Percentiles rank a stretch among this genome's conserved stretches.
These are phyloP conservation scores for Huntiella abstrusa DNA, from an alignment of 2,329 filamentous ascomycete species.

Conservation along the genomic window DNA sequence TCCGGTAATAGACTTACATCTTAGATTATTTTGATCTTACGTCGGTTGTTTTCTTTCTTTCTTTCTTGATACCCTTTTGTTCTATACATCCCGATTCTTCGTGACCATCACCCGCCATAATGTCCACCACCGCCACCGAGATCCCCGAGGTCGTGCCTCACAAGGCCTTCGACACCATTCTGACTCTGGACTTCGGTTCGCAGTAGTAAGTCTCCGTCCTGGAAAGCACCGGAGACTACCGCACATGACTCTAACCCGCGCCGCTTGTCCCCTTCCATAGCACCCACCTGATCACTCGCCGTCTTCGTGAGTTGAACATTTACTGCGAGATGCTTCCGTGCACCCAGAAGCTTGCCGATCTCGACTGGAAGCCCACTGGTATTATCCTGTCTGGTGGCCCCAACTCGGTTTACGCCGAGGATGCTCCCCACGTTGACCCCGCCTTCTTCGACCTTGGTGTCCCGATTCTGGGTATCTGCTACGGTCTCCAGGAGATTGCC, in stretches of 20 bases:
- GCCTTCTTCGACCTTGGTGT: constrained; percentile 60
- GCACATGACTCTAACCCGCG: neutral
- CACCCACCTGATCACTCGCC: constrained; percentile 55
- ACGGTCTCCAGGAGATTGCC: constrained; percentile 43
- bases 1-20: neutral
- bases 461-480: constrained; percentile 35
- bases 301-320: constrained; percentile 60
- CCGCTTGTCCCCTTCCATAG: constrained; percentile 28
- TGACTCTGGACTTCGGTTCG: constrained; percentile 51
- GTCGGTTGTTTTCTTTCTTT: neutral
- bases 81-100: neutral
- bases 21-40: neutral
- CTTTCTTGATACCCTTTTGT: neutral
- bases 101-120: neutral
- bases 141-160: constrained; percentile 16
- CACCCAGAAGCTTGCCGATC: constrained; percentile 60
- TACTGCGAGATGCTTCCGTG: constrained; percentile 81
- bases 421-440: constrained; percentile 57
- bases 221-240: neutral
- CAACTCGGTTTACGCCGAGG: constrained; percentile 64
- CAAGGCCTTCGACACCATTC: constrained; percentile 35
- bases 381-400: constrained; percentile 42
- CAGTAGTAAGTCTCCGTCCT: constrained; percentile 6
- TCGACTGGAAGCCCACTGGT: constrained; percentile 64
- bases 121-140: constrained; percentile 4